These are phyloP conservation scores for Santalum album DNA, from an alignment of 164 flowering plant species.

Conservation along the genomic window DNA sequence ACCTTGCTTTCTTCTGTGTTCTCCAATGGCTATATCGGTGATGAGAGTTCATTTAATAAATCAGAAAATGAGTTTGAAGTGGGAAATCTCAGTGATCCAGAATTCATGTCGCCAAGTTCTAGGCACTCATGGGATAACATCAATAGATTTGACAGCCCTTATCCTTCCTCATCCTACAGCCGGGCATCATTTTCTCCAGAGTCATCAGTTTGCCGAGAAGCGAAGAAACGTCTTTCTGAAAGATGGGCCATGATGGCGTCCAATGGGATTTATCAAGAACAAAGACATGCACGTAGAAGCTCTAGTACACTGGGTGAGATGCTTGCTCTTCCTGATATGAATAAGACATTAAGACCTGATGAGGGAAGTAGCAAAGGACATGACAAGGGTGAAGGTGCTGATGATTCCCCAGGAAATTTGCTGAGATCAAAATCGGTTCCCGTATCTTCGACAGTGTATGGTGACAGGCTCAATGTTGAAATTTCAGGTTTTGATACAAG, in stretches of 20 bases:
- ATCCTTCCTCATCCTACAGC: conserved; percentile 61
- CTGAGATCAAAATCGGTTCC: conserved; percentile 88
- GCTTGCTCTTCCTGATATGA: conserved; percentile 66
- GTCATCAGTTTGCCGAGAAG: conserved; percentile 89
- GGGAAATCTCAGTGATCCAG: conserved; percentile 70
- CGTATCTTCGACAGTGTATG: conserved; percentile 47
- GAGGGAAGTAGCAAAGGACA: conserved; percentile 29
- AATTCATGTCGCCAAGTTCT: conserved; percentile 68
- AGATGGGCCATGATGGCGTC: conserved; percentile 87
- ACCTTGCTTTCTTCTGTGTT: conserved; percentile 59
- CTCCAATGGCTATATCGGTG: conserved; percentile 79
- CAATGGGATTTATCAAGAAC: conserved; percentile 48
- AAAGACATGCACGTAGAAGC: conserved; percentile 50
- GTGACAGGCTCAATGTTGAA: conserved; percentile 32
- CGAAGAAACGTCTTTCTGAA: conserved; percentile 91
- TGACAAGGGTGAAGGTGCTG: conserved; percentile 29
- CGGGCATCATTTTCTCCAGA: conserved; percentile 76
- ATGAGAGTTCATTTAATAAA: conserved; percentile 70
- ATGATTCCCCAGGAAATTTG: conserved; percentile 48
- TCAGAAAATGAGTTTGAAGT: conserved; percentile 62
- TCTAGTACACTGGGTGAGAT: conserved; percentile 93
- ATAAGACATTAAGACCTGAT: conserved; percentile 11
- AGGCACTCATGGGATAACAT: conserved; percentile 77
- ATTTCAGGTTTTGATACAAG: conserved; percentile 26
- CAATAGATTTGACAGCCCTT: conserved; percentile 62